phyloP scores from a whole-genome alignment of 2,329 filamentous ascomycete genomes.

The Fusarium sp. region DNA sequence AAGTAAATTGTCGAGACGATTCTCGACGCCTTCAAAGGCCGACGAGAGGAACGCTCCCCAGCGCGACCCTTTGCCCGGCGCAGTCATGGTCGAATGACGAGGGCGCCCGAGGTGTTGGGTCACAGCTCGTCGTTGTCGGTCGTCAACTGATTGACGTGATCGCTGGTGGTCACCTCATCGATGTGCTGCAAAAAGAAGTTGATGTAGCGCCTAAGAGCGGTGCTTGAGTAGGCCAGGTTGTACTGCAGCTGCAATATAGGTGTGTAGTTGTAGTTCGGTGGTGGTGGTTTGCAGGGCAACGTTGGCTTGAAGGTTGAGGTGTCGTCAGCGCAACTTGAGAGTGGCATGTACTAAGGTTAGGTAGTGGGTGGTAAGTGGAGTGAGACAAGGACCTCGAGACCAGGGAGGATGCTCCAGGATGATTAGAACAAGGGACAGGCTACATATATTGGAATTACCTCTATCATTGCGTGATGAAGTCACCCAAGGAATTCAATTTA shows the following conservation, averaged over 20 bases:
- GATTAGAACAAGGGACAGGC: neutral
- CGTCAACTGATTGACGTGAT: slow-evolving; percentile 35
- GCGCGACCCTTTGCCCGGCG: slow-evolving; percentile 62
- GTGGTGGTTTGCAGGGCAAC: slow-evolving; percentile 6
- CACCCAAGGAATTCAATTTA: neutral
- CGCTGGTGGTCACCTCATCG: slow-evolving; percentile 34
- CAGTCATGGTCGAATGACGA: slow-evolving; percentile 55
- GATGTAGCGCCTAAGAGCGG: neutral
- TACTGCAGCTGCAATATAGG: neutral
- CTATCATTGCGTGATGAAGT: neutral
- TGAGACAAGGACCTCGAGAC: neutral
- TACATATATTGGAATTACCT: neutral
- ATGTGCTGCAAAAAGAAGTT: neutral
- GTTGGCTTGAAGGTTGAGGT: slow-evolving; percentile 24
- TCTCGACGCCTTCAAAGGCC: slow-evolving; percentile 93
- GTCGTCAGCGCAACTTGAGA: slow-evolving; percentile 26
- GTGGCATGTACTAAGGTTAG: slow-evolving; percentile 20
- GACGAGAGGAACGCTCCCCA: slow-evolving; percentile 87
- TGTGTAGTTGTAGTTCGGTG: neutral
- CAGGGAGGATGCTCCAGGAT: neutral
- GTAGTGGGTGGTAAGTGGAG: slow-evolving; percentile 9
- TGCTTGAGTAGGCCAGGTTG: neutral
- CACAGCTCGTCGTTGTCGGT: slow-evolving; percentile 15
- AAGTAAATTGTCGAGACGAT: slow-evolving; percentile 88
- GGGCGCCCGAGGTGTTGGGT: slow-evolving; percentile 1